Base-by-base conservation (phyloP, 1,284 basidiomycete species). In the Leccinum ponderosum region DNA sequence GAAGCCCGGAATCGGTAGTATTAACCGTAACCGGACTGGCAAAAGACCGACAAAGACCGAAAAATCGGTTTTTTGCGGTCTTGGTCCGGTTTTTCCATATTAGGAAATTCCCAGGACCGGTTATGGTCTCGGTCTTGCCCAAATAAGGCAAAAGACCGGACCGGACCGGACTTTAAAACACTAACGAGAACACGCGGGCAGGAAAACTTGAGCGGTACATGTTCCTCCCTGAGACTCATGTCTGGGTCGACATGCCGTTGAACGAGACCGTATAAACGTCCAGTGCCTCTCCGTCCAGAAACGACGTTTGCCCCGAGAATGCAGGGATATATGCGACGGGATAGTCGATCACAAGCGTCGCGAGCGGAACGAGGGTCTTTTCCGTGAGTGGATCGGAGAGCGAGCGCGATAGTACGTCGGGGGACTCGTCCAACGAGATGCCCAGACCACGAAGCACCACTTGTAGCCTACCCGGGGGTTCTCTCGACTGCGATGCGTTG, bases 261-360 rank as follows among this genome's bases (percentile, higher is more conserved):
- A 78, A 59, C 12, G 61, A 63, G 62, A 74, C 78, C 57, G 83
- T 76, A 66, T 84, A 86, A 4, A 86, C 69, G 56, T 83, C 79
- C 47, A 87, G 73, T 1, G 75, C 66, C 2, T 80, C 76, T 25
- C 77, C 71, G 39, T 69, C 68, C 22, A 86, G 74, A 67, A 82
- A 83, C 6, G 71, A 63, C 1, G 70, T 75, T 42, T 73, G 70
- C 3, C 69, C 64, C 2, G 69, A 53, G 14, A 70, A 69, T 6
- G 64, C 59, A 15, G 84, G 84, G 25, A 80, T 69, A 61, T 86
- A 86, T 15, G 82, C 83, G 7, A 86, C 77, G 8, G 82, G 81
- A 60, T 87, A 87, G 65, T 85, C 85, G 39, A 87, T 78, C 22
- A 87, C 69, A 31, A 84, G 64, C 3, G 80, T 85, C 8, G 84